phyloP scores from a whole-genome alignment of 139 green algal genomes.

The Tetradesmus obliquus region DNA sequence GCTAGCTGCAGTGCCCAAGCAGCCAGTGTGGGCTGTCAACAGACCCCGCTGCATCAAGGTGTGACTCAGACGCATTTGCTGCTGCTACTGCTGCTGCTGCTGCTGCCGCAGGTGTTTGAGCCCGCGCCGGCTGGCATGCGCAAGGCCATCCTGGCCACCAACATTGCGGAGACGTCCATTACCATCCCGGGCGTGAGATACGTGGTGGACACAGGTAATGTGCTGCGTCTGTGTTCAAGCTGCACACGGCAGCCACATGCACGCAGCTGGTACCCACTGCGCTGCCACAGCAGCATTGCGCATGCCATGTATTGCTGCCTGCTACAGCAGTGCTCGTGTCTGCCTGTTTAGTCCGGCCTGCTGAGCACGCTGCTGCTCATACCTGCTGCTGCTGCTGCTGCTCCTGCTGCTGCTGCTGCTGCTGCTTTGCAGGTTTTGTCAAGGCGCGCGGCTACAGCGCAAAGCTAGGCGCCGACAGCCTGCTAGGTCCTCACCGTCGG shows the following conservation, averaged over 20 bases:
- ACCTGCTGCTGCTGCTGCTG: no score
- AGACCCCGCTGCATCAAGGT: neutral
- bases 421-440: constrained; percentile 26
- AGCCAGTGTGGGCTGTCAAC: neutral
- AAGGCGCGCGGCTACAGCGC: constrained; percentile 88
- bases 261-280: neutral
- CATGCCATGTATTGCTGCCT: neutral
- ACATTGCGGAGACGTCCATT: constrained; percentile 96
- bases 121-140: constrained; percentile 65
- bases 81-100: constrained; percentile 10
- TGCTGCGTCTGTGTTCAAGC: neutral
- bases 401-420: neutral
- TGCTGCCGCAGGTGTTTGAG: constrained; percentile 77
- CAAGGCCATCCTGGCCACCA: constrained; percentile 93
- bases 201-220: constrained; percentile 70
- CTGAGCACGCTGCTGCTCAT: no score
- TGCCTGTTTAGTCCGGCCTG: no score
- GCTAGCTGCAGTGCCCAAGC: neutral
- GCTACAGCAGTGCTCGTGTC: neutral
- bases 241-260: neutral
- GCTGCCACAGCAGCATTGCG: no score
- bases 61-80: neutral
- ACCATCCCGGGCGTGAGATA: constrained; percentile 89
- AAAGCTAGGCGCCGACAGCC: constrained; percentile 77
- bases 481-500: no score